phyloP scores from a whole-genome alignment of 1,284 basidiomycete genomes.

The Taiwanofungus camphoratus region DNA sequence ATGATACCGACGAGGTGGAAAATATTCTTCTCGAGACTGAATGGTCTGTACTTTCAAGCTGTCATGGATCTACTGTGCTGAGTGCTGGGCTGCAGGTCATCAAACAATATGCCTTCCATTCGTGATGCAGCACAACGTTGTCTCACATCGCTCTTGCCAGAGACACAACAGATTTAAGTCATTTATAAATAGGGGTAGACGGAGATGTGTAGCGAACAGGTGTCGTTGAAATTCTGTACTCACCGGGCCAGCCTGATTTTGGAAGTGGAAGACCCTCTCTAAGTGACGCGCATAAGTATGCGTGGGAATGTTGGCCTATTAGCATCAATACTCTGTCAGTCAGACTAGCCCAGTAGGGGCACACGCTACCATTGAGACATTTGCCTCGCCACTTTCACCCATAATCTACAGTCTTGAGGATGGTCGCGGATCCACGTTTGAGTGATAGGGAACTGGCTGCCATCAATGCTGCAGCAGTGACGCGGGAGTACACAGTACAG shows the following conservation, averaged over 20 bases:
- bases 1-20: constrained; percentile 67
- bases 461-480: constrained; percentile 85
- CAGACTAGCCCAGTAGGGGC: no score
- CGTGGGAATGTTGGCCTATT: constrained; percentile 16
- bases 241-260: no score
- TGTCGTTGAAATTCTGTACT: no score
- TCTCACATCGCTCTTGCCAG: constrained; percentile 12
- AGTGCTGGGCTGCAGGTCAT: constrained; percentile 19
- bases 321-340: constrained; percentile 1
- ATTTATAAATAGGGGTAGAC: no score
- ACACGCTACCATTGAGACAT: background rate
- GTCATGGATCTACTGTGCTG: background rate
- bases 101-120: constrained; percentile 12
- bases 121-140: constrained; percentile 20
- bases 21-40: constrained; percentile 76
- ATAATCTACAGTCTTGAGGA: constrained; percentile 12
- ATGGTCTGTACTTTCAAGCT: constrained; percentile 49
- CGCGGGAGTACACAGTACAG: constrained; percentile 77
- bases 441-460: constrained; percentile 73
- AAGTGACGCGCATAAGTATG: background rate
- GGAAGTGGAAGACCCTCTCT: no score
- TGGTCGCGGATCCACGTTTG: constrained; percentile 52
- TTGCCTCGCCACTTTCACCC: background rate
- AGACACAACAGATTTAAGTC: background rate
- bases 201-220: no score